A percentile compares a stretch with the other conserved stretches of the same genome.
These are phyloP conservation scores for Tanacetum coccineum DNA, from an alignment of 129 eudicot species.

Conservation along the genomic window DNA sequence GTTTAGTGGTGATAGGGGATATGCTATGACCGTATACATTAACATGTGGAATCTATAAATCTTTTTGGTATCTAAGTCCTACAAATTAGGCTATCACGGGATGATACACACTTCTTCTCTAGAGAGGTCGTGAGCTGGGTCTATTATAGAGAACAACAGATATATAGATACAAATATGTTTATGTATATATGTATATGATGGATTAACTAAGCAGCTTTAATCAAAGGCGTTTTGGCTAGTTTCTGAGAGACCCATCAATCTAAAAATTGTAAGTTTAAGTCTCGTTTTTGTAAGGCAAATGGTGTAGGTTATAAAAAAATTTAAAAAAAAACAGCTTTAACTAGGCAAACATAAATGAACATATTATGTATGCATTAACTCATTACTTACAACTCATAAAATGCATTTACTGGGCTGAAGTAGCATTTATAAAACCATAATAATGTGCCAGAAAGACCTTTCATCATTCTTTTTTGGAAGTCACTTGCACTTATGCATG, in stretches of 20 bases:
- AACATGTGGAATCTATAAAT: too few species aligned
- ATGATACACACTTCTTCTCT: constrained; percentile 4
- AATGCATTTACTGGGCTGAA: constrained; percentile 31
- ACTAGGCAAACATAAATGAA: constrained; percentile 19
- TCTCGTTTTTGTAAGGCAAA: too few species aligned
- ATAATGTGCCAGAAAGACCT: constrained; percentile 25
- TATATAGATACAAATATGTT: constrained; percentile 17
- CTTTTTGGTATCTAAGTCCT: neutral
- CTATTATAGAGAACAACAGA: constrained; percentile 6
- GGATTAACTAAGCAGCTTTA: constrained; percentile 3
- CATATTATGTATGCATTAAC: constrained; percentile 20
- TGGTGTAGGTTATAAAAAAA: too few species aligned
- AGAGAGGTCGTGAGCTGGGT: constrained; percentile 19
- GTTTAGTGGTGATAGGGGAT: too few species aligned
- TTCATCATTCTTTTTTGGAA: constrained; percentile 27
- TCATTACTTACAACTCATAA: constrained; percentile 22
- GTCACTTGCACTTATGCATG: constrained; percentile 27
- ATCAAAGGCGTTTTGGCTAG: too few species aligned
- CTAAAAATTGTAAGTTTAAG: too few species aligned
- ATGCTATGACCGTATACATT: too few species aligned
- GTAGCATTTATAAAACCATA: constrained; percentile 33
- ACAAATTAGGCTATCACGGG: constrained; percentile 29
- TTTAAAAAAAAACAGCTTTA: too few species aligned
- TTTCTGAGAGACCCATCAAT: too few species aligned
- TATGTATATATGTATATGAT: constrained; percentile 6